Evolutionary conservation across 2,329 filamentous ascomycete genomes (phyloP).

Genomic region (Cryoendolithus antarcticus): DNA sequence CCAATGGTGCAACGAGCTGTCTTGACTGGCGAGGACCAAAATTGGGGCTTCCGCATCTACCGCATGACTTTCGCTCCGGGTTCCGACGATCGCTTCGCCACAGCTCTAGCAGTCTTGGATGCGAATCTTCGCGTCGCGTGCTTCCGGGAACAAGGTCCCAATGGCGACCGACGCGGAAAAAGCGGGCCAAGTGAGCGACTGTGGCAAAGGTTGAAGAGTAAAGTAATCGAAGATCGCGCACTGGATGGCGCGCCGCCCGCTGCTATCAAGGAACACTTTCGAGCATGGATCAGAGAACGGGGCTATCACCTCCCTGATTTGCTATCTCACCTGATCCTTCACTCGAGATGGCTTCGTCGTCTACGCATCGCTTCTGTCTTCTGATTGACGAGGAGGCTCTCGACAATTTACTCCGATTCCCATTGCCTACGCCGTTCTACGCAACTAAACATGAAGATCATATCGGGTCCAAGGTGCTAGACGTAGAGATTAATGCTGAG

Average conservation of each 20-base stretch:
- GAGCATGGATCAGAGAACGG: neutral
- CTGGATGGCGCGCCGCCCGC: neutral
- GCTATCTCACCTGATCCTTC: neutral
- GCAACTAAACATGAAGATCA: neutral
- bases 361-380: neutral
- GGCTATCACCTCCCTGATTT: neutral
- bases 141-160: neutral
- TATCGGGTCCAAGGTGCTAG: conserved; percentile 1
- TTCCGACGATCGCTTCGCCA: neutral
- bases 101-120: neutral
- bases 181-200: neutral
- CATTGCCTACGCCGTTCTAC: neutral
- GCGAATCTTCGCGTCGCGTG: neutral
- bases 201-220: neutral
- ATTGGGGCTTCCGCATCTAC: conserved; percentile 1
- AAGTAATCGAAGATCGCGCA: neutral
- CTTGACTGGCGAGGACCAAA: neutral
- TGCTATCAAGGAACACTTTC: neutral
- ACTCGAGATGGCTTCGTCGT: neutral
- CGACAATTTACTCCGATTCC: neutral
- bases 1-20: too few relatives aligned
- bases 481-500: neutral
- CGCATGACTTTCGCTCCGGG: neutral
- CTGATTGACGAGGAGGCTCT: neutral
- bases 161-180: neutral